phyloP scores from a whole-genome alignment of 306 rosid species.

The Malus domestica region DNA sequence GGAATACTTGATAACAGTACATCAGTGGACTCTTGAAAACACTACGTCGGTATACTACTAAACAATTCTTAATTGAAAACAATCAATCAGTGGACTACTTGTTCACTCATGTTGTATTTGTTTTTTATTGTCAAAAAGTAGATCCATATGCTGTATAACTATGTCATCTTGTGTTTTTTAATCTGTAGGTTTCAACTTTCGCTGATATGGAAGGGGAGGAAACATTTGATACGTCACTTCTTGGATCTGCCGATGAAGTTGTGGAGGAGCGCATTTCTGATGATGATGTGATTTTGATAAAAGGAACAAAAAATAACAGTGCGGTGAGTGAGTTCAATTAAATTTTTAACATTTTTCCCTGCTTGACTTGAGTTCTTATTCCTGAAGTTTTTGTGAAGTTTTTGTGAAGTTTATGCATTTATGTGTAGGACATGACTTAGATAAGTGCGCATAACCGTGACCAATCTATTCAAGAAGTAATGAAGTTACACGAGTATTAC shows the following conservation, averaged over 20 bases:
- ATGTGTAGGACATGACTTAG: background rate
- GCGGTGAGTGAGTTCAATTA: conserved; percentile 56
- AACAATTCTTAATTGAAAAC: background rate
- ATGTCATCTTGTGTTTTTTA: conserved; percentile 10
- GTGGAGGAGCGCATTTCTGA: conserved; percentile 92
- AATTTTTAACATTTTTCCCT: background rate
- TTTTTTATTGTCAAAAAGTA: background rate
- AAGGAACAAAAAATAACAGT: conserved; percentile 79
- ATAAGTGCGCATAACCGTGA: too few relatives aligned
- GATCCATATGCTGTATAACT: background rate
- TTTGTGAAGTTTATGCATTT: background rate
- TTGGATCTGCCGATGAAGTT: conserved; percentile 93
- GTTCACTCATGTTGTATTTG: background rate
- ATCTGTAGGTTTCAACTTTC: conserved; percentile 76
- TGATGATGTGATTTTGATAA: conserved; percentile 82
- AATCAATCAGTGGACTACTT: background rate
- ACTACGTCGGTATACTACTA: too few relatives aligned
- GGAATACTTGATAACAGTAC: too few relatives aligned
- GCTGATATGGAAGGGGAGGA: conserved; percentile 99
- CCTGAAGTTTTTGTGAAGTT: background rate
- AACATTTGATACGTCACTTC: conserved; percentile 87
- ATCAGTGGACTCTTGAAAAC: too few relatives aligned
- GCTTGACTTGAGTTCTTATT: background rate
- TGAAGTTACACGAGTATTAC: background rate
- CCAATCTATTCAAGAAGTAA: too few relatives aligned